Base-by-base conservation (phyloP, 768 basidiomycete genomes). In the Collybia sordida region DNA sequence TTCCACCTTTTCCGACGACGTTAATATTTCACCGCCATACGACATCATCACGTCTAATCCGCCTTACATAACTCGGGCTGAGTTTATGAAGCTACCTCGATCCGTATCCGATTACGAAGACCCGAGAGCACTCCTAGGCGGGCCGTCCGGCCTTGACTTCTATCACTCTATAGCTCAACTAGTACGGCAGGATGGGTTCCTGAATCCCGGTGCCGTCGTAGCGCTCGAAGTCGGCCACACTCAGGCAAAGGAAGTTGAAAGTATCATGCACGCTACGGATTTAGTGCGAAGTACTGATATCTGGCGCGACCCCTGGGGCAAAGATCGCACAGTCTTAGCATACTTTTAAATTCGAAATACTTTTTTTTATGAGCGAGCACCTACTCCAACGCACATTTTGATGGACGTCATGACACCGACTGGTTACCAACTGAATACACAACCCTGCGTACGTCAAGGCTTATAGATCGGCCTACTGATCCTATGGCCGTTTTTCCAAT, bases 1-100 rank as follows among this genome's bases (percentile, higher is more conserved):
- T 34, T 72, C 71, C 12, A 71, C 77, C 52, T 74, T 88, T 45
- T 62, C 57, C 45, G 54, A 62, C 18, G 52, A 62, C 39, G 53
- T 62, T 46, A 56, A 53, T 39, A 63, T 80, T 51, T 58, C 58
- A 42, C 73, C 66, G 2, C 81, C 86, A 1, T 90, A 85, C 68
- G 85, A 92, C 68, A 70, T 94, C 49, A 72, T 94, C 60, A 92
- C 91, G 9, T 81, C 86, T 14, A 95, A 94, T 68, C 89, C 90
- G 21, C 89, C 92, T 8, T 98, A 97, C 68, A 89, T 98, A 56
- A 75, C 93, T 31, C 74, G 65, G 54, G 57, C 67, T 34, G 85
- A 88, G 51, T 95, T 85, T 62, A 67, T 79, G 37, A 45, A 59
- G 19, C 77, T 98, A 27, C 79, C 86, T 6, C 52, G 61, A n/a